A percentile compares a stretch with the other conserved stretches of the same genome.
These are phyloP conservation scores for Moesziomyces sp. DNA, from an alignment of 1,284 basidiomycete genomes.

Conservation along the genomic window DNA sequence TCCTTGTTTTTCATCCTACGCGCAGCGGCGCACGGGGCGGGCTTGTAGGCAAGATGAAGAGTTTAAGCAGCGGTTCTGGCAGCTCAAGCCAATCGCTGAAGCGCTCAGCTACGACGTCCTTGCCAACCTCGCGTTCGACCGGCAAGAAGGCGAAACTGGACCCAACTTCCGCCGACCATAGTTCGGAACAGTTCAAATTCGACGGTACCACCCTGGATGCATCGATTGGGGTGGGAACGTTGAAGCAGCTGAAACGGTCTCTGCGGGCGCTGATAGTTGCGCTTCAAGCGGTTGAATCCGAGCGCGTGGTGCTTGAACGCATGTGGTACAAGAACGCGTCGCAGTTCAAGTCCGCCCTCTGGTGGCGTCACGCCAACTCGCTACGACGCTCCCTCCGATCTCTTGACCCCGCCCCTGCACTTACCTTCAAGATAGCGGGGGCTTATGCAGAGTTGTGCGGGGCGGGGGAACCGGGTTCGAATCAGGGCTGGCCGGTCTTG, in stretches of 20 bases:
- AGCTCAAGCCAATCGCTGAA: too few species aligned
- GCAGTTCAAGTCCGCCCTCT: slow-evolving; percentile 27
- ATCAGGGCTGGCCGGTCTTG: not conserved
- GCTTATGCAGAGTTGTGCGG: not conserved
- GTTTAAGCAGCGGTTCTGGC: too few species aligned
- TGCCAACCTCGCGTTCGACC: too few species aligned
- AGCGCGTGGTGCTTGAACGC: slow-evolving; percentile 8
- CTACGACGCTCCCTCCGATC: slow-evolving; percentile 6
- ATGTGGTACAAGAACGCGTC: slow-evolving; percentile 40
- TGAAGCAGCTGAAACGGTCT: slow-evolving; percentile 3
- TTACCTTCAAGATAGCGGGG: not conserved
- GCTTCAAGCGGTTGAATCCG: not conserved
- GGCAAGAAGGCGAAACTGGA: too few species aligned
- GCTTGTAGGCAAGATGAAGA: too few species aligned
- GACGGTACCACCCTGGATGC: too few species aligned
- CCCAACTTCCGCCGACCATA: too few species aligned
- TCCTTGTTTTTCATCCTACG: too few species aligned
- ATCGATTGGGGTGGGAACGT: too few species aligned
- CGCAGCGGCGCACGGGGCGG: too few species aligned
- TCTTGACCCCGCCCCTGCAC: not conserved
- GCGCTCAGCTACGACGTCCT: too few species aligned
- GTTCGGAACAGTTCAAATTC: too few species aligned
- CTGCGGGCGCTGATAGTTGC: slow-evolving; percentile 1
- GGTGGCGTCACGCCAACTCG: slow-evolving; percentile 17
- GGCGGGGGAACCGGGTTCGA: not conserved